Evolutionary conservation across 2,329 filamentous ascomycete genomes (phyloP), one percentile per base, ranked within the genome.

Genomic region (Aspergillus brunneoviolaceus): DNA sequence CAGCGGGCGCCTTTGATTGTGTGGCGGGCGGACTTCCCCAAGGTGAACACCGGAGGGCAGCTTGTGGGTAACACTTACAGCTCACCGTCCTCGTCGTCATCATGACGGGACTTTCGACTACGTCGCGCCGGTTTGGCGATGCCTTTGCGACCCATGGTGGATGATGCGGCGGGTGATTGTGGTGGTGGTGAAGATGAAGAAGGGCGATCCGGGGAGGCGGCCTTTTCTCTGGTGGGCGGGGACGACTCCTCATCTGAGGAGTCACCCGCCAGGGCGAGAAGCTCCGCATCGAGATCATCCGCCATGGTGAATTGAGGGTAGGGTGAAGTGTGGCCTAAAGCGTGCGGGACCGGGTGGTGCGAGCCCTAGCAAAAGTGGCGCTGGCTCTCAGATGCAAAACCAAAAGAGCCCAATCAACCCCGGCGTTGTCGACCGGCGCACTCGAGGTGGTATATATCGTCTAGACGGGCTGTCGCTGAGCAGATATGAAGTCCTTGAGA

Each of bases 191-290:
- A 79, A 63, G 86, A 84, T 53, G 39, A 42, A 42, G 81, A 84
- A 42, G 78, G 82, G 48, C 65, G 68, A 42, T 66, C 82, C 80
- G 70, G 85, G 79, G 75, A 85, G 82, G 69, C 78, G 77, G 69
- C 81, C 80, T 76, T 81, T 79, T 71, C 80, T 85, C 85, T 70
- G 83, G 85, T 60, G 76, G 72, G 77, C 56, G 82, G 81, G 62
- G 86, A 74, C 58, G 77, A 74, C 66, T 84, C 82, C 63, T 83
- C 81, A 64, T 82, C 81, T 54, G 80, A 82, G 61, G 80, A 79
- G 69, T 82, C 89, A 67, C 91, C 95, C 57, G 93, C 95, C 66
- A 98, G 87, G 72, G 91, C 93, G 65, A 98, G 89, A 66, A 98
- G 88, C 80, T 97, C 94, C 70, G 94, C 92, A 74, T 98, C 94